A percentile compares a stretch with the other conserved stretches of the same genome.
Conservation (phyloP, 257 asterid species). For the Fraxinus anomala region DNA sequence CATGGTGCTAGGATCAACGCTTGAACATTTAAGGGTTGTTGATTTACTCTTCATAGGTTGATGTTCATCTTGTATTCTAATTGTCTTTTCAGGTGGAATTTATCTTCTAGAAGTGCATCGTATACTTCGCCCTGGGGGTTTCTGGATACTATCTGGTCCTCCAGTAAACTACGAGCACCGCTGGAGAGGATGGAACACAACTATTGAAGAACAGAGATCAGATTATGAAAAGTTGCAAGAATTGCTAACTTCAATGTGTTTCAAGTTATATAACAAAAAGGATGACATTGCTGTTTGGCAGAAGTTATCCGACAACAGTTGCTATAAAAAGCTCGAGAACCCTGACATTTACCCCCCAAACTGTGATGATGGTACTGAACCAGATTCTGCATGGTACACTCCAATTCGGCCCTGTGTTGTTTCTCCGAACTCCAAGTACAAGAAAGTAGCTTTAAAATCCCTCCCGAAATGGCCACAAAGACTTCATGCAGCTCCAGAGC, state of each 20-base stretch:
- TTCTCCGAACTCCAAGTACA: constrained; percentile 59
- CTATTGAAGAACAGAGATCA: constrained; percentile 82
- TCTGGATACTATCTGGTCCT: constrained; percentile 98
- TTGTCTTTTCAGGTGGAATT: constrained; percentile 72
- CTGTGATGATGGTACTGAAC: constrained; percentile 94
- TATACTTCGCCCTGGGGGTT: constrained; percentile 95
- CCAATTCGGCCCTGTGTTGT: constrained; percentile 93
- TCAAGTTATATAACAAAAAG: constrained; percentile 81
- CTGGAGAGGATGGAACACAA: constrained; percentile 98
- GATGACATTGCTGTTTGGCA: constrained; percentile 99
- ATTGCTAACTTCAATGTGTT: constrained; percentile 82
- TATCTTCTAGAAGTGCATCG: constrained; percentile 92
- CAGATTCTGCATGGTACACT: constrained; percentile 97
- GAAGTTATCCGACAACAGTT: constrained; percentile 57
- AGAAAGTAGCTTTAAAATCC: constrained; percentile 52
- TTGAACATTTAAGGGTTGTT: background rate
- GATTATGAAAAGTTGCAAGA: constrained; percentile 84
- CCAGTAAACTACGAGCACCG: constrained; percentile 91
- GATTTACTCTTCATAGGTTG: background rate
- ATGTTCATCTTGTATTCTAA: background rate
- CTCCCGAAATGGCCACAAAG: constrained; percentile 91
- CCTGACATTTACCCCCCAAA: constrained; percentile 76
- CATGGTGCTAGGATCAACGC: background rate
- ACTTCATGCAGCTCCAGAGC: constrained; percentile 72
- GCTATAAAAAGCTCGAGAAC: constrained; percentile 80